Evolutionary conservation across 352 stramenopile species (phyloP).

Genomic region (Phytophthora pini): DNA sequence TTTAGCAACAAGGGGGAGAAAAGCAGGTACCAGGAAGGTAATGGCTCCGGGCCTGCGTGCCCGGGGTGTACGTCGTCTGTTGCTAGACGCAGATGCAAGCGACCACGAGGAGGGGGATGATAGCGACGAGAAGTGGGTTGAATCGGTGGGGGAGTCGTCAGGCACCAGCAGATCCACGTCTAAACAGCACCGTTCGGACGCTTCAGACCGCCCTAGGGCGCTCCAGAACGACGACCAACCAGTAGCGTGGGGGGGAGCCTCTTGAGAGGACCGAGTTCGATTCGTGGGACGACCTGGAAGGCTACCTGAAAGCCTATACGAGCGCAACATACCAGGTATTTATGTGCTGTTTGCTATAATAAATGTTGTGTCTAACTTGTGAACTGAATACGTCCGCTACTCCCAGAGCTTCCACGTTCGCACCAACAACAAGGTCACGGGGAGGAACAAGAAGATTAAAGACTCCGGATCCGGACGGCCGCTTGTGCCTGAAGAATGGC

Average conservation of each 20-base stretch:
- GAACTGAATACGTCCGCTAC: neutral
- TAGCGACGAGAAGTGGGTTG: neutral
- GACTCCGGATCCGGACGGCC: neutral
- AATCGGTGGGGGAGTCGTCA: neutral
- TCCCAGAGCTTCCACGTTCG: constrained; percentile 9
- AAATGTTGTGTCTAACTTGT: too few species aligned
- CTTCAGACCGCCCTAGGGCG: neutral
- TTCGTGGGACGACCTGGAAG: neutral
- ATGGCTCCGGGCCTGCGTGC: neutral
- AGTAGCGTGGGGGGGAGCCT: neutral
- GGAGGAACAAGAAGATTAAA: constrained; percentile 5
- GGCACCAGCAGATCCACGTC: neutral
- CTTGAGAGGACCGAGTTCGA: neutral
- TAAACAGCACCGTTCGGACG: neutral
- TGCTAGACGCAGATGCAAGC: neutral
- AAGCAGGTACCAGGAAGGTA: neutral
- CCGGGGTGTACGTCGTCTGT: too few species aligned
- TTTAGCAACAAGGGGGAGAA: neutral
- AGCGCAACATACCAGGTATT: neutral
- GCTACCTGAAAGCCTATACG: neutral
- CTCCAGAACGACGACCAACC: neutral
- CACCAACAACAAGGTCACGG: constrained; percentile 12
- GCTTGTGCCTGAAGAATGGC: constrained; percentile 3
- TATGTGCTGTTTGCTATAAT: too few species aligned
- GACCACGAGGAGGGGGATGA: neutral